Conservation (phyloP, 202 grass and related monocot species). For the Cymbopogon flexuosus region DNA sequence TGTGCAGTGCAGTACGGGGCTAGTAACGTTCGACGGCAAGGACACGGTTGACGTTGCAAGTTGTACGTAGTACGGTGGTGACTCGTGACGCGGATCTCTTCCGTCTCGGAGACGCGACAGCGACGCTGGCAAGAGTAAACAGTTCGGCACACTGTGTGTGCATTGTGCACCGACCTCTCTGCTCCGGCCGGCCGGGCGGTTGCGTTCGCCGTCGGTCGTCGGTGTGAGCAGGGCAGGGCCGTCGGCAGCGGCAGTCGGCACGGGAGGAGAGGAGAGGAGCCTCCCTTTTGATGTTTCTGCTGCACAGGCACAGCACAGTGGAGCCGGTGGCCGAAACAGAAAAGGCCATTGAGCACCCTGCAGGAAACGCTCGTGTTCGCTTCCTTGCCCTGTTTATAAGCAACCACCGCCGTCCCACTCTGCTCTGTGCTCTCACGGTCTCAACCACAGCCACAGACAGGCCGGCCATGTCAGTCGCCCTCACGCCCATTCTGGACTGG, state of each 20-base stretch:
- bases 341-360: not conserved
- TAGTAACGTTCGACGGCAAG: too few species aligned
- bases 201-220: not conserved
- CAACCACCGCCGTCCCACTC: constrained; percentile 26
- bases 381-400: constrained; percentile 42
- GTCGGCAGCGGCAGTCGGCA: not conserved
- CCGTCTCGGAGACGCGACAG: not conserved
- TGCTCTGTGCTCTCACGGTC: not conserved
- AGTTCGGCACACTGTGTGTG: not conserved
- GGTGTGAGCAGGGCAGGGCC: not conserved
- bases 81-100: too few species aligned
- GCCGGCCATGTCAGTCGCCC: not conserved
- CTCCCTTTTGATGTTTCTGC: not conserved
- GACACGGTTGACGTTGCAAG: too few species aligned
- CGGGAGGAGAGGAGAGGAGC: not conserved
- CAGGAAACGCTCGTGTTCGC: constrained; percentile 35
- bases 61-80: too few species aligned
- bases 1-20: too few species aligned
- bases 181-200: not conserved
- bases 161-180: not conserved
- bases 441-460: not conserved
- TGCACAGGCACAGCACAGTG: not conserved
- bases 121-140: not conserved
- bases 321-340: not conserved
- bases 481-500: not conserved